A percentile compares a stretch with the other conserved stretches of the same genome.
These are phyloP conservation scores for Selaginella tamariscina DNA, from an alignment of 75 land plant genomes.

Conservation along the genomic window DNA sequence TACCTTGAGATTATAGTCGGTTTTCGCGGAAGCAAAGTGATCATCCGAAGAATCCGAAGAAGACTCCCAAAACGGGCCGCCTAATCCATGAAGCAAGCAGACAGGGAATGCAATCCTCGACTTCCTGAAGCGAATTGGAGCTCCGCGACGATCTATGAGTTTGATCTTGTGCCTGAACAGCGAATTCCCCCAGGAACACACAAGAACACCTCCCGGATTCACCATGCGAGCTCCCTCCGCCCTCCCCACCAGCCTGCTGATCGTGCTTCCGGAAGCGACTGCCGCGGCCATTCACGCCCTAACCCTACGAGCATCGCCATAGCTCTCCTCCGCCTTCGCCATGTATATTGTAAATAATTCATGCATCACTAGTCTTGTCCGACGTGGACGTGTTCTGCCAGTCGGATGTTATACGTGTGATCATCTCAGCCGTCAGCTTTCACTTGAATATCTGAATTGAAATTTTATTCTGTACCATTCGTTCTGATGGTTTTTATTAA, in stretches of 20 bases:
- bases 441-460: too few species aligned
- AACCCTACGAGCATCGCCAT: too few species aligned
- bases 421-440: too few species aligned
- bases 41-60: not conserved
- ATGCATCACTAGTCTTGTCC: too few species aligned
- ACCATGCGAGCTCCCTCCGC: not conserved
- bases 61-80: not conserved
- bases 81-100: not conserved
- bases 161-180: not conserved
- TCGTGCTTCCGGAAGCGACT: not conserved
- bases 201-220: not conserved
- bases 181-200: not conserved
- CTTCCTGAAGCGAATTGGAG: too few species aligned
- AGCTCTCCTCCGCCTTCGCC: too few species aligned
- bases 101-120: not conserved
- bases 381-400: too few species aligned
- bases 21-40: too few species aligned
- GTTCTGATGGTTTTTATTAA: too few species aligned
- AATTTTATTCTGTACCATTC: too few species aligned
- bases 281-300: conserved; percentile 4
- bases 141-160: not conserved
- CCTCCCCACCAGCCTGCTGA: not conserved
- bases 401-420: too few species aligned
- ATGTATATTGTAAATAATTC: too few species aligned
- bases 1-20: not conserved